Base-by-base conservation (phyloP, 2,329 filamentous ascomycete species). In the Talaromyces rugulosus region DNA sequence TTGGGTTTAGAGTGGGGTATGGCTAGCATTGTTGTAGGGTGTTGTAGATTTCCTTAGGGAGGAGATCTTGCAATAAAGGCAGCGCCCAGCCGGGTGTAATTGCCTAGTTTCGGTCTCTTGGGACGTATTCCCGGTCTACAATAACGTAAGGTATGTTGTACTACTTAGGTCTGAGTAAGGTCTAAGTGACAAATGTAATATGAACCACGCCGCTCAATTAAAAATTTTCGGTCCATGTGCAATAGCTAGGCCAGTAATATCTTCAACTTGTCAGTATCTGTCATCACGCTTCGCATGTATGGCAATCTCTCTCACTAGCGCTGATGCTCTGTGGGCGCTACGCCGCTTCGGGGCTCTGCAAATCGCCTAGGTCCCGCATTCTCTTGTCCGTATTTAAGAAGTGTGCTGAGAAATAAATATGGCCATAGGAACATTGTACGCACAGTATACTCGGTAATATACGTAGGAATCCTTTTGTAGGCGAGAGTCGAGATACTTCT, bases 141-240 rank as follows among this genome's bases (percentile, higher is more conserved):
- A 60, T 56, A 11, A 56, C 59, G n/a, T 56, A 60, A 18, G n/a
- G 30, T 51, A 56, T 56, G 59, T 56, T 60, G 51, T 56, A 50
- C 58, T 56, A 40, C 8, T 50, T 12, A 5, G 34, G 6, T 33
- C 7, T 1, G 31, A 33, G 9, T 3, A 23, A 18, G 6, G 23
- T 50, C 5, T 18, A n/a, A n/a, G 12, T 27, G 4, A 50, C n/a
- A 50, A 50, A 50, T 9, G 44, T 11, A 50, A 16, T 16, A 36
- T 16, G n/a, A n/a, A n/a, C n/a, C n/a, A n/a, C n/a, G n/a, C 44
- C 8, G 44, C 11, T n/a, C 16, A 27, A 14, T 36, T n/a, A 34
- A 52, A 52, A 40, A 56, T 60, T 34, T 60, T 42, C 44, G 51
- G 56, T 12, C 53, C 59, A 42, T 60, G 52, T 23, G 59, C 59